These are phyloP conservation scores for Cystobasidium pallidum DNA, from an alignment of 1,284 basidiomycete species.

Conservation along the genomic window DNA sequence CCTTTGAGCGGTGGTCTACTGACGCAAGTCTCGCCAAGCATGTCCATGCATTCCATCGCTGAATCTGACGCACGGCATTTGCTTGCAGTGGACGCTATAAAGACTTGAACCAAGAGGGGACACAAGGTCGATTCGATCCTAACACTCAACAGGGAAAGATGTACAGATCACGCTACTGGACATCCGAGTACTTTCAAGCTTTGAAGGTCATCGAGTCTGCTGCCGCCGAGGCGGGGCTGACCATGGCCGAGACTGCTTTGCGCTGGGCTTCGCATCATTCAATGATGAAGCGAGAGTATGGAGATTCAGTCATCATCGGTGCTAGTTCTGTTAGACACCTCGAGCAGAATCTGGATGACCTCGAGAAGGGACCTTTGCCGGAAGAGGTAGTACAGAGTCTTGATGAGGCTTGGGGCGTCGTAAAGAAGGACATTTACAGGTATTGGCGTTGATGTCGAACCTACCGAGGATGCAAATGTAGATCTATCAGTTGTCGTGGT, in stretches of 20 bases:
- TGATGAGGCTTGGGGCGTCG: slow-evolving; percentile 58
- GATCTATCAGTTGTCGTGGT: too few species aligned
- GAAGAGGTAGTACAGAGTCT: slow-evolving; percentile 60
- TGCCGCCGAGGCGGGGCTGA: slow-evolving; percentile 60
- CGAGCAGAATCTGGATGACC: slow-evolving; percentile 62
- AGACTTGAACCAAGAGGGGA: slow-evolving; percentile 52
- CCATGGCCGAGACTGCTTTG: slow-evolving; percentile 62
- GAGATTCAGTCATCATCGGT: slow-evolving; percentile 63
- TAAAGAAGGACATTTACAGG: slow-evolving; percentile 18
- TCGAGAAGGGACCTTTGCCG: slow-evolving; percentile 63
- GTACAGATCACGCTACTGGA: slow-evolving; percentile 62
- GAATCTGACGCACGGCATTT: too few species aligned
- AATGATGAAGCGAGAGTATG: slow-evolving; percentile 58
- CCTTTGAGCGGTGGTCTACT: slow-evolving; percentile 45
- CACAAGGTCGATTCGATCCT: slow-evolving; percentile 11
- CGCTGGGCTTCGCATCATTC: slow-evolving; percentile 65
- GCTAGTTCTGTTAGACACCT: slow-evolving; percentile 63
- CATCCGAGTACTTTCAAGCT: slow-evolving; percentile 61
- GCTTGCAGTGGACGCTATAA: slow-evolving; percentile 55
- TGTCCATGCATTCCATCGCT: too few species aligned
- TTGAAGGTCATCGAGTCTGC: slow-evolving; percentile 59
- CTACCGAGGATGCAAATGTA: too few species aligned
- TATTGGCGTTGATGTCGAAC: slow-evolving; percentile 41
- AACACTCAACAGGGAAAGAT: slow-evolving; percentile 57
- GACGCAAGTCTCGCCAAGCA: neutral